Evolutionary conservation across 2,329 filamentous ascomycete genomes (phyloP).

Genomic region (Pseudogymnoascus sp.): DNA sequence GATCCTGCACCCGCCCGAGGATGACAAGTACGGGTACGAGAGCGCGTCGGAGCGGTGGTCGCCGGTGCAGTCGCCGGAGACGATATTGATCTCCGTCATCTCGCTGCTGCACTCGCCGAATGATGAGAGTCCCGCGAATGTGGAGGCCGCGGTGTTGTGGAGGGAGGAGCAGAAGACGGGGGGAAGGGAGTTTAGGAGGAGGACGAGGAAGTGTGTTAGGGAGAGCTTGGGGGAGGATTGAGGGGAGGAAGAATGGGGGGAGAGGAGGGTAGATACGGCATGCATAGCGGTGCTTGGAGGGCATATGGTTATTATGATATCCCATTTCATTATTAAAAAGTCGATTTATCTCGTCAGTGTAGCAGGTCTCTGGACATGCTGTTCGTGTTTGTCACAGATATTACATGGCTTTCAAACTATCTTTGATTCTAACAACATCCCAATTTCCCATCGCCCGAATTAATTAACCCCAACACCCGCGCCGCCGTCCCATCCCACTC

Average conservation of each 20-base stretch:
- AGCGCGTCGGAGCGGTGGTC: conserved; percentile 83
- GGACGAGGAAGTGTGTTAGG: conserved; percentile 69
- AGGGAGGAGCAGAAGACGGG: conserved; percentile 62
- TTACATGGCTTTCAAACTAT: not conserved
- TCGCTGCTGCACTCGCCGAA: conserved; percentile 89
- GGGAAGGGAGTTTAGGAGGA: conserved; percentile 65
- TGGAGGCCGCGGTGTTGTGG: conserved; percentile 85
- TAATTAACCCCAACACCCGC: conserved; percentile 50
- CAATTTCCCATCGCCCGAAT: not conserved
- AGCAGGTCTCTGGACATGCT: not conserved
- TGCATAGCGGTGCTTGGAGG: not conserved
- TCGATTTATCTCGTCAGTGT: not conserved
- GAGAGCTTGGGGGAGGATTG: conserved; percentile 71
- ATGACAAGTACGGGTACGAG: conserved; percentile 93
- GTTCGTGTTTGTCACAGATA: not conserved
- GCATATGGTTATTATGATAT: conserved; percentile 6
- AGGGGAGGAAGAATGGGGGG: not conserved
- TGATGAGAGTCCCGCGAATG: conserved; percentile 89
- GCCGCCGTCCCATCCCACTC: conserved; percentile 86
- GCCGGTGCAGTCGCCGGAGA: conserved; percentile 91
- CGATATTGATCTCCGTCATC: conserved; percentile 85
- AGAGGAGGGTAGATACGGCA: not conserved
- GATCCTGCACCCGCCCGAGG: conserved; percentile 90
- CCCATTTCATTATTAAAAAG: not conserved
- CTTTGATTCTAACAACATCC: not conserved